Evolutionary conservation across 2,329 filamentous ascomycete genomes (phyloP), one percentile per base, ranked within the genome.

Genomic region (Penicillium sp.): DNA sequence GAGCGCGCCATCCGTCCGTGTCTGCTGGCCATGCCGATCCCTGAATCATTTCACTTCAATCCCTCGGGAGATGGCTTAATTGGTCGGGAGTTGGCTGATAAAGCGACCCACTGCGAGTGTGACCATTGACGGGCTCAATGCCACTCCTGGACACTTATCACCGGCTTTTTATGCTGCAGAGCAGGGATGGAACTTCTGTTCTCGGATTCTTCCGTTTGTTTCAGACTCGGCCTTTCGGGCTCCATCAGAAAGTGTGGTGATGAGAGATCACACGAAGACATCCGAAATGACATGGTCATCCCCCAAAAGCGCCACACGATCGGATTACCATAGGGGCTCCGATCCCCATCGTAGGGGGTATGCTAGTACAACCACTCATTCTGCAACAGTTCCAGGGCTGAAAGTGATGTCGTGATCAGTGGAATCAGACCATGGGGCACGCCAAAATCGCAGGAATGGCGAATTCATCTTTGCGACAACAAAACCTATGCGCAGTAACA

Each of bases 101-200:
- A 41, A 20, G 37, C 15, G 35, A 38, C 49, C 49, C 49, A 52
- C 49, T 22, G 8, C 20, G 15, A 38, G 49, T 52, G 49, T 39
- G 35, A 52, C 49, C 35, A 52, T 52, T 52, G 49, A 52, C 49
- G 49, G 49, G 49, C 49, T 15, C 35, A n/a, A 52, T 39, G 17
- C 49, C 49, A 28, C 49, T 52, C 49, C 49, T 22, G 49, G 49
- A 39, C 49, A 20, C 28, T 20, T 5, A 37, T n/a, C n/a, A 17
- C 17, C 34, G 34, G 35, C 48, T 25, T 10, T 39, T 15, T 20
- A 7, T 22, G n/a, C 28, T 15, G 25, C 7, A 28, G 10, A 41
- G 6, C 48, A n/a, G 20, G 17, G 11, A 14, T 35, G 14, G 31
- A 50, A 4, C 39, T 37, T 22, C 31, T 20, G 2, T 15, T 5